A percentile compares a stretch with the other conserved stretches of the same genome.
phyloP scores from a whole-genome alignment of 2,329 filamentous ascomycete species.

The Cordyceps cicadae region DNA sequence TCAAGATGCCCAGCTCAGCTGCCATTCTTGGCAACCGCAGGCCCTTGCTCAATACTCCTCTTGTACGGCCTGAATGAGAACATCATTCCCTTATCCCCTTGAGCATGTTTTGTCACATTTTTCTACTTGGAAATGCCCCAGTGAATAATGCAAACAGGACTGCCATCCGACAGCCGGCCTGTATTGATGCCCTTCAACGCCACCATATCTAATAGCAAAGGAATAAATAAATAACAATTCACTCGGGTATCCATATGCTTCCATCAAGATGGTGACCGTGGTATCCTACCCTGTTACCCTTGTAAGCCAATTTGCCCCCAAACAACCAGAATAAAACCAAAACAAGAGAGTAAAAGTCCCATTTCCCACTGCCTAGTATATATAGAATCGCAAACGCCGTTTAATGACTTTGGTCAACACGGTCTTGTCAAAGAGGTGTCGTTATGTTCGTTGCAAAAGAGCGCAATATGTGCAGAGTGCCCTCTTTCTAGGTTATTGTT shows the following conservation, averaged over 20 bases:
- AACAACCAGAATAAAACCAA: not conserved
- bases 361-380: not conserved
- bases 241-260: conserved; percentile 11
- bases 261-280: not conserved
- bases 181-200: conserved; percentile 1
- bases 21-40: conserved; percentile 4
- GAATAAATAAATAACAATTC: not conserved
- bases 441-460: conserved; percentile 8
- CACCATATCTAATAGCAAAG: conserved; percentile 7
- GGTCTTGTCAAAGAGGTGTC: conserved; percentile 8
- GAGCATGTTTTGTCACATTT: not conserved
- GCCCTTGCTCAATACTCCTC: not conserved
- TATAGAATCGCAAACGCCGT: conserved; percentile 3
- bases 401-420: conserved; percentile 11
- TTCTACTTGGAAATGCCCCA: too few relatives aligned
- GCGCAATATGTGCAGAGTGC: conserved; percentile 2
- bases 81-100: not conserved
- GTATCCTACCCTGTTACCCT: conserved; percentile 2
- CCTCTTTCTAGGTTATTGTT: not conserved
- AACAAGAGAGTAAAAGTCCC: not conserved
- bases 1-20: not conserved
- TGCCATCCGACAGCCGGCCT: not conserved
- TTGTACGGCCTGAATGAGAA: not conserved
- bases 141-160: not conserved
- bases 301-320: conserved; percentile 9